Percentiles rank a stretch among this genome's conserved stretches.
These are phyloP conservation scores for Symbiodinium pilosum DNA, from an alignment of 73 alveolate genomes.

Conservation along the genomic window DNA sequence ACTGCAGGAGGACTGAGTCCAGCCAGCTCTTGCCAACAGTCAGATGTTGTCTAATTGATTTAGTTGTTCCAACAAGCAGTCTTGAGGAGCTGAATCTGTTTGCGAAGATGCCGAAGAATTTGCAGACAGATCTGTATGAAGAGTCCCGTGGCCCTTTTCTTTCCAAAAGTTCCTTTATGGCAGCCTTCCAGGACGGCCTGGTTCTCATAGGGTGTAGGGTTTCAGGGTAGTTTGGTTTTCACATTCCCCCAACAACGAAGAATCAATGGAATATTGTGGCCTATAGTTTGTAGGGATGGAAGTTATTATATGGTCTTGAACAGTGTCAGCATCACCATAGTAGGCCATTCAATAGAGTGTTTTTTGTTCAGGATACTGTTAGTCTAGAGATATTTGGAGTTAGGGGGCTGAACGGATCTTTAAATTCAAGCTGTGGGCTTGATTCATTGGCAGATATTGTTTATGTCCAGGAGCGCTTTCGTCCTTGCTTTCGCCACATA, in stretches of 20 bases:
- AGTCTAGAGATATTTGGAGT: background rate
- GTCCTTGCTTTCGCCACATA: slow-evolving; percentile 74
- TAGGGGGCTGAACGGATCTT: background rate
- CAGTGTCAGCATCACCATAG: no score
- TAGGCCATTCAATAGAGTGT: no score
- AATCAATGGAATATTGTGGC: no score
- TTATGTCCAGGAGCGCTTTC: slow-evolving; percentile 49
- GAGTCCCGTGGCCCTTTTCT: slow-evolving; percentile 69
- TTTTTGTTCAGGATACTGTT: no score
- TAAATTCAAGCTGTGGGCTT: background rate
- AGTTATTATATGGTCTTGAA: no score
- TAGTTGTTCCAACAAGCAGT: background rate
- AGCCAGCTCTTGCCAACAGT: background rate
- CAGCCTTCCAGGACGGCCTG: slow-evolving; percentile 39
- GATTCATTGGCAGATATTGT: background rate
- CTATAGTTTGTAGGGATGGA: no score
- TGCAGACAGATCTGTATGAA: slow-evolving; percentile 58
- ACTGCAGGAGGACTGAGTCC: slow-evolving; percentile 15
- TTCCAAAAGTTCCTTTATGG: slow-evolving; percentile 21
- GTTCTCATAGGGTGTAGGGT: no score
- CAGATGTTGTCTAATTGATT: background rate
- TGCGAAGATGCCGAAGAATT: slow-evolving; percentile 57
- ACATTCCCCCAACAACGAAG: no score
- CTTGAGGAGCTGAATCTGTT: slow-evolving; percentile 50
- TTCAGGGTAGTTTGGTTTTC: no score